A percentile compares a stretch with the other conserved stretches of the same genome.
phyloP scores from a whole-genome alignment of 352 stramenopile genomes.

The Pythium phragmiticola region DNA sequence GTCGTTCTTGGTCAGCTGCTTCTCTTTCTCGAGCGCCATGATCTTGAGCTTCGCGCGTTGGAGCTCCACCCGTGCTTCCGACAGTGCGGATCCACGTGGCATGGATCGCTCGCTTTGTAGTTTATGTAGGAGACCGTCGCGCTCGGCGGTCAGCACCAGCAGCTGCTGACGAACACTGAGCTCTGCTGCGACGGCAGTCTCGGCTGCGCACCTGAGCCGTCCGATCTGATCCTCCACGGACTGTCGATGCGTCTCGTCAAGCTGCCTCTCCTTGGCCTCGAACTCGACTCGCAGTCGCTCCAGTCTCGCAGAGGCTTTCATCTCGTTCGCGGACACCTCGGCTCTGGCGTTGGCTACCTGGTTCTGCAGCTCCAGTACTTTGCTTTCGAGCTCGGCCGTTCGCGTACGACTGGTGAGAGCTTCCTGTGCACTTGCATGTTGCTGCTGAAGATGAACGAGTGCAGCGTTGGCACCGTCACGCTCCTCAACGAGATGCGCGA shows the following conservation, averaged over 20 bases:
- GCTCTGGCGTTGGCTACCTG: slow-evolving; percentile 1
- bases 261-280: neutral
- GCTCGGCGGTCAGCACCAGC: slow-evolving; percentile 24
- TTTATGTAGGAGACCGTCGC: slow-evolving; percentile 25
- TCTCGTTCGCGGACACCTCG: neutral
- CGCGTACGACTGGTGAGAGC: neutral
- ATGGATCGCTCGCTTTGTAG: slow-evolving; percentile 16
- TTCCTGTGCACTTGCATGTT: neutral
- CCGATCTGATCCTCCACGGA: slow-evolving; percentile 7
- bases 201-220: slow-evolving; percentile 21
- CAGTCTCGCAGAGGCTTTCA: neutral
- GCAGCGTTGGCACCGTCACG: neutral
- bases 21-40: slow-evolving; percentile 35
- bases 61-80: slow-evolving; percentile 44
- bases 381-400: neutral
- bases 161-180: slow-evolving; percentile 16
- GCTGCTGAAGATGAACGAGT: neutral
- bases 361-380: neutral
- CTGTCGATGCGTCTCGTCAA: neutral
- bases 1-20: slow-evolving; percentile 33
- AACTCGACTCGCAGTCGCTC: slow-evolving; percentile 7
- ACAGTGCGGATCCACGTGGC: slow-evolving; percentile 27
- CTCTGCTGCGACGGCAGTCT: slow-evolving; percentile 18
- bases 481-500: slow-evolving; percentile 25
- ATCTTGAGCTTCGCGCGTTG: slow-evolving; percentile 58